phyloP scores from a whole-genome alignment of 108 stramenopile species.

The Nitzschia sp. region DNA sequence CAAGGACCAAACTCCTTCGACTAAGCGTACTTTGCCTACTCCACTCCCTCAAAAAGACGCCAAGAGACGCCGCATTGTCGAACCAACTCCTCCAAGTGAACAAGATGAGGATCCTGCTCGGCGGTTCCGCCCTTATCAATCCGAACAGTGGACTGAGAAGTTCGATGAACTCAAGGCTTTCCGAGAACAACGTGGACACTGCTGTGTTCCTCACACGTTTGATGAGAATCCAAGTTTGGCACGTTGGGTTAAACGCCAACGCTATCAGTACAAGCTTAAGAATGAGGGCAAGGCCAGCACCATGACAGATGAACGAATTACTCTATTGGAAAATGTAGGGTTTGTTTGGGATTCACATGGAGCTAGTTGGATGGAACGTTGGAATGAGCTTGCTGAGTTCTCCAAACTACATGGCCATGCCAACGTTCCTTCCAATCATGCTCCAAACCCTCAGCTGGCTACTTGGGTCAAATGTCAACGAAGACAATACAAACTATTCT shows the following conservation, averaged over 20 bases:
- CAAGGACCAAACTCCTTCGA: not conserved
- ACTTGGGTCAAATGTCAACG: conserved; percentile 52
- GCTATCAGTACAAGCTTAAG: conserved; percentile 48
- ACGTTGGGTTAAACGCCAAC: conserved; percentile 51
- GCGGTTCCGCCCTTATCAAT: conserved; percentile 28
- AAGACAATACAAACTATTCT: conserved; percentile 43
- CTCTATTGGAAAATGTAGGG: conserved; percentile 33
- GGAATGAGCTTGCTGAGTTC: conserved; percentile 27
- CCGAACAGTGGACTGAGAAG: conserved; percentile 27
- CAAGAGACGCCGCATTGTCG: not conserved
- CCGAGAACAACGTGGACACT: conserved; percentile 20
- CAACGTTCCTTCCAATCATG: conserved; percentile 42
- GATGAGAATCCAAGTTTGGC: conserved; percentile 25
- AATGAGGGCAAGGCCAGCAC: conserved; percentile 33
- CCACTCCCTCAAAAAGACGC: not conserved
- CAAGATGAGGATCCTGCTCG: conserved; percentile 10
- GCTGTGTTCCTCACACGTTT: conserved; percentile 26
- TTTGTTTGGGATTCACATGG: conserved; percentile 50
- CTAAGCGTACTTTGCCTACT: not conserved
- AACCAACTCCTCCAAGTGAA: not conserved
- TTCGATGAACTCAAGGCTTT: conserved; percentile 19
- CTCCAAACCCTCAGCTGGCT: conserved; percentile 28
- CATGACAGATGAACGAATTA: conserved; percentile 51
- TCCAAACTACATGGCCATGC: conserved; percentile 26
- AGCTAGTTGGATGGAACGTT: conserved; percentile 29